phyloP scores from a whole-genome alignment of 2,329 filamentous ascomycete genomes.

The Mycosphaerella arachidis region DNA sequence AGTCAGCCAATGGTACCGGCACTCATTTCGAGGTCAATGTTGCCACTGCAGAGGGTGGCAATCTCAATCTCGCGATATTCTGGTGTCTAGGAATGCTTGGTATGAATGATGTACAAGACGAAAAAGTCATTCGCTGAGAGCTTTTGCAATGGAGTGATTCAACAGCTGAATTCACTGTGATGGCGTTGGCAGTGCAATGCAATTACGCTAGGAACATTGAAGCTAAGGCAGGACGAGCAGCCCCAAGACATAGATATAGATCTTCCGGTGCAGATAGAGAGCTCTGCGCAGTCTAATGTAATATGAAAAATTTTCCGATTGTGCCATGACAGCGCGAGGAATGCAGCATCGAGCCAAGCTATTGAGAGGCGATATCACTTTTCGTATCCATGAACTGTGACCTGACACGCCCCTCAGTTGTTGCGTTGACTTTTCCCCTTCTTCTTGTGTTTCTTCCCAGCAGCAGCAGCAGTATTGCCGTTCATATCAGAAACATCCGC shows the following conservation, averaged over 20 bases:
- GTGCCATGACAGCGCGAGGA: too few relatives aligned
- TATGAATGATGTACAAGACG: slow-evolving; percentile 34
- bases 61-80: slow-evolving; percentile 37
- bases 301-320: too few relatives aligned
- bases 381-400: too few relatives aligned
- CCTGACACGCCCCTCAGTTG: not conserved
- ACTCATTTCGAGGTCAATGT: slow-evolving; percentile 41
- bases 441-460: slow-evolving; percentile 12
- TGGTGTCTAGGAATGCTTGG: slow-evolving; percentile 45
- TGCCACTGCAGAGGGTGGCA: slow-evolving; percentile 38
- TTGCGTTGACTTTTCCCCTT: slow-evolving; percentile 6
- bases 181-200: not conserved
- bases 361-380: too few relatives aligned
- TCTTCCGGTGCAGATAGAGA: too few relatives aligned
- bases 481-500: slow-evolving; percentile 11
- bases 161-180: not conserved
- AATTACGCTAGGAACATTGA: too few relatives aligned
- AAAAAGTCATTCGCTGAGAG: slow-evolving; percentile 26
- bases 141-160: slow-evolving; percentile 16
- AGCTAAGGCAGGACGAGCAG: too few relatives aligned
- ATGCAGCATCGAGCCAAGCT: too few relatives aligned
- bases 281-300: too few relatives aligned
- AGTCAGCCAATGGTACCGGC: slow-evolving; percentile 40
- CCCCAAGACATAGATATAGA: too few relatives aligned
- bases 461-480: slow-evolving; percentile 4